Evolutionary conservation across 176 grass and related monocot species (phyloP), one percentile per base, ranked within the genome.

Genomic region (Eleusine indica): DNA sequence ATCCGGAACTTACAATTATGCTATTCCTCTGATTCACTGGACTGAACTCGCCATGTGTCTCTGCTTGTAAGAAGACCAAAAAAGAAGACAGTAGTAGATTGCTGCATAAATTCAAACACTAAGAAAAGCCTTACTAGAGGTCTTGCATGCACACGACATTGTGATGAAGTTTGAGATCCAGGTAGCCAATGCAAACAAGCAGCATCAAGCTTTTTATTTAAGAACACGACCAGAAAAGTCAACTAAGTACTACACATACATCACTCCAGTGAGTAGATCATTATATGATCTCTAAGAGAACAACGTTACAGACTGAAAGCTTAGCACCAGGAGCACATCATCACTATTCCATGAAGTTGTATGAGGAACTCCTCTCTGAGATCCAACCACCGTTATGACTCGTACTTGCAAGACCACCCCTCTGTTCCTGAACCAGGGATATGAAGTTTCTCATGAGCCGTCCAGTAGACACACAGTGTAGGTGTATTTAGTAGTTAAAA

Each of bases 401-500:
- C 65, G 76, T 87, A 73, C 81, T 77, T 14, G 81, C 77, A 28
- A 91, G 39, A 8, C 72, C 82, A 81, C 76, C 86, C n/a, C 71
- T 91, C 76, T 91, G 81, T 25, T 91, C 85, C 89, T 91, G 89
- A 68, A 83, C 68, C 10, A 82, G 9, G 4, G 61, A 68, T 22
- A n/a, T 25, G 28, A 79, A 85, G 2, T 76, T 21, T 16, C 44
- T 71, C 58, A 73, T 66, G 22, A 72, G 10, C 13, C 56, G 56
- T 41, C 56, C 16, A 18, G 13, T 21, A 39, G 18, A 4, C 42
- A 19, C 75, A 53, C 42, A 25, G 25, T 74, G 22, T 40, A 25
- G 18, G 7, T 83, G 18, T 35, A 35, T 47, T 3, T 67, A 51
- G 47, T 9, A 18, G 6, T 22, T 60, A 67, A 49, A 21, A 1